Evolutionary conservation across 352 stramenopile genomes (phyloP).

Genomic region (Blastocystis sp.): DNA sequence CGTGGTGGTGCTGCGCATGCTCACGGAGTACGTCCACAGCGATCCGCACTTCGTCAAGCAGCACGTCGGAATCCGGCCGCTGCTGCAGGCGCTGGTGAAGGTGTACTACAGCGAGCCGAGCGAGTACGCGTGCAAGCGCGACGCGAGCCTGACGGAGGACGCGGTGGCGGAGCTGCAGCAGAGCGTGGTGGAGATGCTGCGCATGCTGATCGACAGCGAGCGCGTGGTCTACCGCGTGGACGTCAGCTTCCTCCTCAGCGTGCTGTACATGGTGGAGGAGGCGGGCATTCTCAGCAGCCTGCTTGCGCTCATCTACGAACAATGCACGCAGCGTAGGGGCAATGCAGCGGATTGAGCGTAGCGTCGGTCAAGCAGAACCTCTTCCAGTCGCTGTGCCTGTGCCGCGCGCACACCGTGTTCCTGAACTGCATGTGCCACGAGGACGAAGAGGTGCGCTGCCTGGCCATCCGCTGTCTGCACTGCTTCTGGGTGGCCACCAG

Average conservation of each 20-base stretch:
- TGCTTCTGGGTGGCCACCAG: slow-evolving; percentile 56
- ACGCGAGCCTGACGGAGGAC: slow-evolving; percentile 55
- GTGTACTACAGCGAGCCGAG: slow-evolving; percentile 55
- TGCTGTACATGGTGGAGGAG: slow-evolving; percentile 58
- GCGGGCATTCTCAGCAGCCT: neutral
- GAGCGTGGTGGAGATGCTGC: slow-evolving; percentile 46
- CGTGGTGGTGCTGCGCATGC: slow-evolving; percentile 43
- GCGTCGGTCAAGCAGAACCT: slow-evolving; percentile 32
- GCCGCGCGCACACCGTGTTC: slow-evolving; percentile 63
- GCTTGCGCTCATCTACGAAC: slow-evolving; percentile 20
- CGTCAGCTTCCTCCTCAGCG: slow-evolving; percentile 57
- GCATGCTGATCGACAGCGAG: slow-evolving; percentile 25
- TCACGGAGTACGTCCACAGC: slow-evolving; percentile 1
- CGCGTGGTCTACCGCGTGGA: slow-evolving; percentile 45
- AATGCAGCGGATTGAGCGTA: neutral
- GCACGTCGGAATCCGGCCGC: slow-evolving; percentile 59
- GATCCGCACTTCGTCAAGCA: slow-evolving; percentile 42
- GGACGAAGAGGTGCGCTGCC: slow-evolving; percentile 49
- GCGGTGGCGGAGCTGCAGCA: slow-evolving; percentile 47
- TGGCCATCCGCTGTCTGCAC: slow-evolving; percentile 57
- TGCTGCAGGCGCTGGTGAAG: slow-evolving; percentile 57
- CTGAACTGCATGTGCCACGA: slow-evolving; percentile 61
- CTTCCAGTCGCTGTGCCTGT: slow-evolving; percentile 53
- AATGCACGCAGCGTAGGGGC: slow-evolving; percentile 1
- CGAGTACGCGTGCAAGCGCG: slow-evolving; percentile 49